Evolutionary conservation across 441 rosid species (phyloP).

Genomic region (Theobroma grandiflorum): DNA sequence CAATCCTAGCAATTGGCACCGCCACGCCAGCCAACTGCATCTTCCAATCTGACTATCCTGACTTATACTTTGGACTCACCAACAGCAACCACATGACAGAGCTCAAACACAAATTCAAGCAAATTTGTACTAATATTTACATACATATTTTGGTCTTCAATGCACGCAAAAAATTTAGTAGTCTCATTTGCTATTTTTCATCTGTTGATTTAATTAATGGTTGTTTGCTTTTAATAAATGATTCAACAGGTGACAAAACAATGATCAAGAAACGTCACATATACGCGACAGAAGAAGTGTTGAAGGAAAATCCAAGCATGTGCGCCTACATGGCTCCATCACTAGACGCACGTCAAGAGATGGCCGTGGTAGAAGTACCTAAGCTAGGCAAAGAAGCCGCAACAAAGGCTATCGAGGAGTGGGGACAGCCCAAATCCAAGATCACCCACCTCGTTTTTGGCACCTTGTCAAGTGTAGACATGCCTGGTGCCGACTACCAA

Average conservation of each 20-base stretch:
- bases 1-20: slow-evolving; percentile 25
- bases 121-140: slow-evolving; percentile 9
- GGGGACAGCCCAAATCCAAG: slow-evolving; percentile 68
- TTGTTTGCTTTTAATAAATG: not conserved
- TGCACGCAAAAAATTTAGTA: not conserved
- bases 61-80: slow-evolving; percentile 22
- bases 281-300: slow-evolving; percentile 44
- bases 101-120: slow-evolving; percentile 26
- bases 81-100: slow-evolving; percentile 8
- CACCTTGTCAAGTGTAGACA: slow-evolving; percentile 64
- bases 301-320: slow-evolving; percentile 41
- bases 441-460: slow-evolving; percentile 68
- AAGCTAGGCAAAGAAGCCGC: slow-evolving; percentile 56
- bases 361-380: slow-evolving; percentile 45
- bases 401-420: slow-evolving; percentile 54
- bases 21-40: slow-evolving; percentile 22
- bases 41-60: slow-evolving; percentile 12
- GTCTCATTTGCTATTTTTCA: too few relatives aligned
- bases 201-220: not conserved
- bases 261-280: slow-evolving; percentile 43
- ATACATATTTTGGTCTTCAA: not conserved
- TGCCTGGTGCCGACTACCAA: slow-evolving; percentile 69
- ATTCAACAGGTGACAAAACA: slow-evolving; percentile 46
- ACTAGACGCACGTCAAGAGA: slow-evolving; percentile 42
- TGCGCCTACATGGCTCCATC: slow-evolving; percentile 46